phyloP scores from a whole-genome alignment of 2,329 filamentous ascomycete species.

The Beauveria caledonica region DNA sequence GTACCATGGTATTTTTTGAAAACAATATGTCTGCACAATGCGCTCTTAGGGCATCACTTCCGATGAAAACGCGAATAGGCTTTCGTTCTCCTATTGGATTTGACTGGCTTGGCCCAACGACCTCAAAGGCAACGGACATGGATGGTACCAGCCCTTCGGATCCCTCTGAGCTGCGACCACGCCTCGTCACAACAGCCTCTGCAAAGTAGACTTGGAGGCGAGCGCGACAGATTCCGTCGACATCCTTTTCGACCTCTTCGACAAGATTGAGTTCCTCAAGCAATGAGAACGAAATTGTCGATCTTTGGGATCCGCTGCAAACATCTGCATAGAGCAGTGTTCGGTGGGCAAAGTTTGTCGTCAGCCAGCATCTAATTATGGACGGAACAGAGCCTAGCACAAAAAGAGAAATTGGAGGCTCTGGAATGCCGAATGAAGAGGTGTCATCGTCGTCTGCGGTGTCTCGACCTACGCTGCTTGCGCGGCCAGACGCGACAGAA shows the following conservation, averaged over 20 bases:
- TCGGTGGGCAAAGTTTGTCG: slow-evolving; percentile 80
- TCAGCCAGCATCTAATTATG: slow-evolving; percentile 94
- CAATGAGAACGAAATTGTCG: slow-evolving; percentile 68
- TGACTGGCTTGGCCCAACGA: slow-evolving; percentile 43
- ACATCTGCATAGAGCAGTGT: slow-evolving; percentile 85
- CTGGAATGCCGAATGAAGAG: slow-evolving; percentile 63
- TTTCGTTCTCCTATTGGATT: slow-evolving; percentile 34
- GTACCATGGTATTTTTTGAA: slow-evolving; percentile 79
- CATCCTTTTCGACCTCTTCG: slow-evolving; percentile 55
- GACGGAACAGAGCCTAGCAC: slow-evolving; percentile 83
- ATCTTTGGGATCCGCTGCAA: slow-evolving; percentile 85
- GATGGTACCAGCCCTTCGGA: slow-evolving; percentile 65
- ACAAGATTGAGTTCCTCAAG: slow-evolving; percentile 65
- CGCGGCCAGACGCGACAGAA: slow-evolving; percentile 69
- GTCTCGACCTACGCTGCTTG: slow-evolving; percentile 82
- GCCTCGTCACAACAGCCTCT: slow-evolving; percentile 75
- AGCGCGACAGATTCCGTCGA: slow-evolving; percentile 59
- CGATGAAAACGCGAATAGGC: slow-evolving; percentile 76
- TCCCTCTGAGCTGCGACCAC: slow-evolving; percentile 62
- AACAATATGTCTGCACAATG: slow-evolving; percentile 89
- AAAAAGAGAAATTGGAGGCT: slow-evolving; percentile 75
- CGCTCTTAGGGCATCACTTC: slow-evolving; percentile 76
- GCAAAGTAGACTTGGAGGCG: slow-evolving; percentile 81
- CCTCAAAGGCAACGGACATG: slow-evolving; percentile 70
- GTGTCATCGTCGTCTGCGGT: slow-evolving; percentile 57